Evolutionary conservation across 805 yeast genomes (phyloP), one percentile per base, ranked within the genome.

Genomic region (Saccharomyces eubayanus): DNA sequence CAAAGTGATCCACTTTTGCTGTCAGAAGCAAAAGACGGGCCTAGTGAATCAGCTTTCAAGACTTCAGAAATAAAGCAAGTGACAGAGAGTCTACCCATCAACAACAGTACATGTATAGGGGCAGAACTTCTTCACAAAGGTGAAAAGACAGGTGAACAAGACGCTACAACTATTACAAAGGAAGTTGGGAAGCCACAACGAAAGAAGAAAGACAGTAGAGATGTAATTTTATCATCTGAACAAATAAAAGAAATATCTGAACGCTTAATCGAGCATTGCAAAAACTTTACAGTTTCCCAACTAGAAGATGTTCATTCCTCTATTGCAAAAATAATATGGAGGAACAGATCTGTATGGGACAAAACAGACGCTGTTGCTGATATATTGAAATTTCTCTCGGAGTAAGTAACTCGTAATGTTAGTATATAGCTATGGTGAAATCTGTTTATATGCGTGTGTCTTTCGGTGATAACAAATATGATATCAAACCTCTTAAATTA

Each of bases 281-380:
- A 62, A 12, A 69, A 62, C 11, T 68, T 69, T 50, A 69, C 77
- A 0, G 73, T 85, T 8, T 90, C 85, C 49, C 63, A 73, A 48
- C 68, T 83, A 20, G 91, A 87, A 64, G 79, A 78, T 49, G 61
- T 85, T 28, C 84, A 84, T 72, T 83, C 97, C 2, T 74, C 76
- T 47, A 62, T 90, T 49, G 81, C 87, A 73, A 90, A 85, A 48
- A 72, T 83, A 14, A 76, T 87, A 6, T 92, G 96, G 96, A 69
- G 74, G 8, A 81, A 81, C 58, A 75, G 94, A 50, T 64, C 72
- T 47, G 68, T 71, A 3, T 80, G 85, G 85, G 71, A 81, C 56
- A 72, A 82, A 49, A 60, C 65, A 2, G 53, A 47, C 11, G 61
- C 67, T 1, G 12, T 60, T 11, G n/a, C 29, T 36, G 21, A 36